These are phyloP conservation scores for Daldinia bambusicola DNA, from an alignment of 495 filamentous ascomycete species.

Conservation along the genomic window DNA sequence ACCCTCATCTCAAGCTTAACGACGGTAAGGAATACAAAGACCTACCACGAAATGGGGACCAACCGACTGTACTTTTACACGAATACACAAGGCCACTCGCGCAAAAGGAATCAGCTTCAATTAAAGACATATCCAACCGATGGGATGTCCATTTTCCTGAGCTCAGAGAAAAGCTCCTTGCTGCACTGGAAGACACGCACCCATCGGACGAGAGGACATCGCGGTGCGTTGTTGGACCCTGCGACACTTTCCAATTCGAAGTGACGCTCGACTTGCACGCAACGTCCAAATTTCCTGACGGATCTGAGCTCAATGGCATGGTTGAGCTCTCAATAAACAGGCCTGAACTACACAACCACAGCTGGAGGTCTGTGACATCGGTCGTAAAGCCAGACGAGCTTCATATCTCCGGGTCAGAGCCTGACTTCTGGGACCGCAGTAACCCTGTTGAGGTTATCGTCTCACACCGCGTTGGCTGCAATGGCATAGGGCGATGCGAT, in stretches of 20 bases:
- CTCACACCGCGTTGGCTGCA: constrained; percentile 55
- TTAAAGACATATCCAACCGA: constrained; percentile 52
- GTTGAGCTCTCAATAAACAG: constrained; percentile 61
- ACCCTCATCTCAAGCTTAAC: constrained; percentile 59
- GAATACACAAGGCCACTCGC: constrained; percentile 58
- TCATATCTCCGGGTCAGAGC: constrained; percentile 49
- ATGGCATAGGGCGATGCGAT: constrained; percentile 47
- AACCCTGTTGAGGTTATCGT: constrained; percentile 49
- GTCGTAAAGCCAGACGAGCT: constrained; percentile 62
- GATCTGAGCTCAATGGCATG: constrained; percentile 60
- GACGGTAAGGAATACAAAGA: constrained; percentile 53
- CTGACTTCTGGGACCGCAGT: constrained; percentile 48
- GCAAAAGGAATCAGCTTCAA: constrained; percentile 56
- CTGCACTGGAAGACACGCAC: constrained; percentile 47
- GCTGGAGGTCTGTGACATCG: constrained; percentile 61
- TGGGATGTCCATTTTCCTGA: constrained; percentile 58
- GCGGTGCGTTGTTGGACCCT: constrained; percentile 51
- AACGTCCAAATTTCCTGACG: constrained; percentile 56
- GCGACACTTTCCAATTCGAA: constrained; percentile 65
- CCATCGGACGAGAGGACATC: constrained; percentile 48
- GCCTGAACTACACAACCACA: constrained; percentile 54
- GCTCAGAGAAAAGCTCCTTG: constrained; percentile 54
- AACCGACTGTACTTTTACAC: constrained; percentile 53
- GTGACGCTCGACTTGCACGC: constrained; percentile 58
- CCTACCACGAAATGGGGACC: constrained; percentile 45